A percentile compares a stretch with the other conserved stretches of the same genome.
phyloP scores from a whole-genome alignment of 495 filamentous ascomycete genomes.

The Lophiotrema nucula region DNA sequence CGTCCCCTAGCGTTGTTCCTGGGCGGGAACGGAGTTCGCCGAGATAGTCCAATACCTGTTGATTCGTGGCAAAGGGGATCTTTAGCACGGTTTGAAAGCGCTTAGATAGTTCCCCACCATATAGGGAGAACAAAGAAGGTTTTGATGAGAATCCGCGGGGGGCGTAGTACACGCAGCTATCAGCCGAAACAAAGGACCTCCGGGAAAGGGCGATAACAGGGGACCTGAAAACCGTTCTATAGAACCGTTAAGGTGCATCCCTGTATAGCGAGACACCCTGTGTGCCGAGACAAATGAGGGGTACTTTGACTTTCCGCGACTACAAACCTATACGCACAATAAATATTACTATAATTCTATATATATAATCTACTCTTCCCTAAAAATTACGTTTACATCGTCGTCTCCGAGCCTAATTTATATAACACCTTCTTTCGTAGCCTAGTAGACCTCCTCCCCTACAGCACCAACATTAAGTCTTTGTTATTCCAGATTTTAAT shows the following conservation, averaged over 20 bases:
- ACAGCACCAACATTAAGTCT: neutral
- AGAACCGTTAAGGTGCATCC: neutral
- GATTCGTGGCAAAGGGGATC: too few species aligned
- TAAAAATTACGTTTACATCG: slow-evolving; percentile 3
- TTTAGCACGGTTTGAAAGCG: too few species aligned
- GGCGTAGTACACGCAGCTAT: too few species aligned
- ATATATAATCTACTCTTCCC: neutral
- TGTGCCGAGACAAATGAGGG: slow-evolving; percentile 1
- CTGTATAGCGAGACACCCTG: slow-evolving; percentile 1
- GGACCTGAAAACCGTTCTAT: too few species aligned
- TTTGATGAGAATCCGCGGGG: too few species aligned
- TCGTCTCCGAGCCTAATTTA: neutral
- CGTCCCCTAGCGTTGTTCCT: too few species aligned
- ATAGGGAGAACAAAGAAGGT: too few species aligned
- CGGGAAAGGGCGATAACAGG: too few species aligned
- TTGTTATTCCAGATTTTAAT: neutral
- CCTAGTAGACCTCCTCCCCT: neutral
- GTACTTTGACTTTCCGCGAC: slow-evolving; percentile 4
- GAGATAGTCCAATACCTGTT: too few species aligned
- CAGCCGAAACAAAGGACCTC: too few species aligned
- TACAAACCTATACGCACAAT: neutral
- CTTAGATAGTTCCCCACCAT: too few species aligned
- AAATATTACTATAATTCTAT: slow-evolving; percentile 1
- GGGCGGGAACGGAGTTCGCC: too few species aligned
- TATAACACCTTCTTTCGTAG: neutral